Evolutionary conservation across 1,284 basidiomycete species (phyloP).

Genomic region (Ganoderma sinense): DNA sequence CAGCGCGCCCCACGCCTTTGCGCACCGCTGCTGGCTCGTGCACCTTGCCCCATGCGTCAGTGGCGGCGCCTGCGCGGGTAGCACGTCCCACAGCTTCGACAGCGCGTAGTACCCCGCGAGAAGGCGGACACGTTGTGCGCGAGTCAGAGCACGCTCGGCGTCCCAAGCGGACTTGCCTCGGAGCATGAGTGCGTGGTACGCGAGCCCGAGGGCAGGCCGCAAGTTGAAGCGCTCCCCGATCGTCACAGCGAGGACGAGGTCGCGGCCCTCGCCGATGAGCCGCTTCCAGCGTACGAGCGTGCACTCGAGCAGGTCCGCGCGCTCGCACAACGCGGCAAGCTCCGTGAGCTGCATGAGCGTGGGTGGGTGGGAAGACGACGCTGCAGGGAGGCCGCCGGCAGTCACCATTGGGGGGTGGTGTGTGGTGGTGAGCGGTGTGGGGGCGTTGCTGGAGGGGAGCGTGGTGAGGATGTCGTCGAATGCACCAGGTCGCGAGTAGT

Average conservation of each 20-base stretch:
- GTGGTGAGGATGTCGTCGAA: constrained; percentile 37
- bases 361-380: constrained; percentile 28
- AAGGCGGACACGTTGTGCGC: constrained; percentile 50
- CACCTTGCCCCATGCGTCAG: constrained; percentile 48
- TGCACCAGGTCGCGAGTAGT: constrained; percentile 44
- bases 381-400: constrained; percentile 15
- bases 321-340: constrained; percentile 54
- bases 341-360: constrained; percentile 51
- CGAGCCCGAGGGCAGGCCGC: constrained; percentile 47
- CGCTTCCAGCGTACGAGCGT: constrained; percentile 48
- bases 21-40: constrained; percentile 49
- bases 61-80: constrained; percentile 47
- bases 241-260: constrained; percentile 50
- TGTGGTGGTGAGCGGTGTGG: constrained; percentile 22
- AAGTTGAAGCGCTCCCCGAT: constrained; percentile 53
- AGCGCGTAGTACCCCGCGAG: constrained; percentile 53
- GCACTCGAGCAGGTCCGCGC: constrained; percentile 49
- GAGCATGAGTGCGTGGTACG: constrained; percentile 53
- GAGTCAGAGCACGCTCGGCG: constrained; percentile 43
- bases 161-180: constrained; percentile 52
- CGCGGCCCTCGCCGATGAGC: constrained; percentile 50
- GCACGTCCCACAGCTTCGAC: constrained; percentile 48
- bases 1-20: constrained; percentile 48
- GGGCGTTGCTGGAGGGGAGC: constrained; percentile 8
- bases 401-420: constrained; percentile 30